A percentile compares a stretch with the other conserved stretches of the same genome.
phyloP scores from a whole-genome alignment of 2,329 filamentous ascomycete genomes.

The Claviceps sp. region DNA sequence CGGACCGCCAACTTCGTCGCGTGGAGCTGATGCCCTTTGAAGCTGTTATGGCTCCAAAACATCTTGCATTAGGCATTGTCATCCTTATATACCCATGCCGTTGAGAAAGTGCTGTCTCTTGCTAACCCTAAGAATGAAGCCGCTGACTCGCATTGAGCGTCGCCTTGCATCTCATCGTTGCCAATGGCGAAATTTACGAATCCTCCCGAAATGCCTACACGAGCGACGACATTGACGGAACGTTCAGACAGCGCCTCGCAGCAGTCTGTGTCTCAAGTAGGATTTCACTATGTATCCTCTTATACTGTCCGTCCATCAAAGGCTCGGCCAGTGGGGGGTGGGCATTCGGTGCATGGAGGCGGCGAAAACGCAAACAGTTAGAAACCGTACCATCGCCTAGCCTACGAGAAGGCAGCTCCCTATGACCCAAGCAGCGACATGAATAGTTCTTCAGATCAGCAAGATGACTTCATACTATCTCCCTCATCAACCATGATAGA shows the following conservation, averaged over 20 bases:
- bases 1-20: neutral
- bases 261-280: constrained; percentile 7
- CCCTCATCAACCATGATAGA: constrained; percentile 5
- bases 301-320: constrained; percentile 14
- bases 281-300: neutral
- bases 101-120: neutral
- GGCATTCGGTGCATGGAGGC: constrained; percentile 7
- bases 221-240: constrained; percentile 8
- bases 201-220: constrained; percentile 13
- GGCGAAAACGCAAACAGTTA: neutral
- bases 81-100: neutral
- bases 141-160: neutral
- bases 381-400: constrained; percentile 2
- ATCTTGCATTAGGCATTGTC: neutral
- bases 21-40: neutral
- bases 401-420: constrained; percentile 10
- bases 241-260: constrained; percentile 11
- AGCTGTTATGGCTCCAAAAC: neutral
- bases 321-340: constrained; percentile 13
- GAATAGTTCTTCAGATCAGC: neutral
- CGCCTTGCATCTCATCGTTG: neutral
- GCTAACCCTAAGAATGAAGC: neutral
- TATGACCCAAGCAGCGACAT: constrained; percentile 6
- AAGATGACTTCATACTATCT: constrained; percentile 1
- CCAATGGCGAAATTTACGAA: constrained; percentile 8